Percentiles rank a stretch among this genome's conserved stretches.
These are phyloP conservation scores for Lizanozyma gosingica DNA, from an alignment of 1,139 yeast genomes.

Conservation along the genomic window DNA sequence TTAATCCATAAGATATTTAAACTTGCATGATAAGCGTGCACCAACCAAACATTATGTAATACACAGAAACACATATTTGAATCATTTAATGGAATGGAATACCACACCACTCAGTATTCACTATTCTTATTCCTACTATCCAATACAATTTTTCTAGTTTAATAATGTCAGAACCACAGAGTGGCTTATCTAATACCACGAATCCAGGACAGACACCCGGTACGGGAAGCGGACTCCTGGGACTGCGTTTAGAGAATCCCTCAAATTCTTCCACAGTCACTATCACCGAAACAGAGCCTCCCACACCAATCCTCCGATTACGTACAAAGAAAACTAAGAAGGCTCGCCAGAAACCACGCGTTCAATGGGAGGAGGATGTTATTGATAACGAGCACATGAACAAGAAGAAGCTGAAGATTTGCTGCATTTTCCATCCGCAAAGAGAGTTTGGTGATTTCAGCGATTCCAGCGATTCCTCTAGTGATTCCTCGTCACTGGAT, in stretches of 20 bases:
- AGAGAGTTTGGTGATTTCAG: constrained; percentile 60
- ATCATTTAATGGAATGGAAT: too few relatives aligned
- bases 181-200: too few relatives aligned
- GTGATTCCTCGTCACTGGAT: constrained; percentile 31
- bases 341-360: constrained; percentile 35
- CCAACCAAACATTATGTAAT: too few relatives aligned
- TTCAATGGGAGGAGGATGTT: constrained; percentile 78
- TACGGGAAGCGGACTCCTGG: too few relatives aligned
- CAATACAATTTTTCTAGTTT: too few relatives aligned
- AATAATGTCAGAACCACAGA: too few relatives aligned
- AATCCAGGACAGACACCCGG: too few relatives aligned
- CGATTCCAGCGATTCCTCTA: constrained; percentile 19
- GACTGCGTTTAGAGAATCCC: too few relatives aligned
- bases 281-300: neutral
- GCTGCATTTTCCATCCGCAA: constrained; percentile 89
- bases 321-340: constrained; percentile 3
- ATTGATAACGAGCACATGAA: constrained; percentile 84
- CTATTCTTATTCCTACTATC: neutral
- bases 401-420: constrained; percentile 85
- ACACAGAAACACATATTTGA: too few relatives aligned
- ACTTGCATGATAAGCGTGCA: too few relatives aligned
- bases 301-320: neutral
- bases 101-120: neutral
- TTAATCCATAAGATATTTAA: too few relatives aligned
- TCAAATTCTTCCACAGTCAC: neutral